phyloP scores from a whole-genome alignment of 78 protist species.

The Dictyostelium firmibasis region DNA sequence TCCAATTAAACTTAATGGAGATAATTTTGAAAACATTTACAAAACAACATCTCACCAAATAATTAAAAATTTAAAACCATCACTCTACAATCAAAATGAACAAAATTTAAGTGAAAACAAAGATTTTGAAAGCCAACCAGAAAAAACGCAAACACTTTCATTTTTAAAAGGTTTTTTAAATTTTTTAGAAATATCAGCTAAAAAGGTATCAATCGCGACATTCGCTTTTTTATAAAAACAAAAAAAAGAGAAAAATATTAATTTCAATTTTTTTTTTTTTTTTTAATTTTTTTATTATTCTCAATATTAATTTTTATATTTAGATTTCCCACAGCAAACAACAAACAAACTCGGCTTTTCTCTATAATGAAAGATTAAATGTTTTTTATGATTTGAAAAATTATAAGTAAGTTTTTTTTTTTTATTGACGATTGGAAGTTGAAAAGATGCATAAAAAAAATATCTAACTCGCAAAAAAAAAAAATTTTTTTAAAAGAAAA shows the following conservation, averaged over 20 bases:
- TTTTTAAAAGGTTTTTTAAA: neutral
- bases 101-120: neutral
- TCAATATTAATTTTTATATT: too few species aligned
- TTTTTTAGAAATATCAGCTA: neutral
- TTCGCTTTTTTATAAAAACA: too few species aligned
- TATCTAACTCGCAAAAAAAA: neutral
- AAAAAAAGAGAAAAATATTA: too few species aligned
- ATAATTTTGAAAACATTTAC: neutral
- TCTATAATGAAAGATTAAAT: neutral
- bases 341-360: neutral
- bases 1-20: neutral
- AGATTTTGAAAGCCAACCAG: neutral
- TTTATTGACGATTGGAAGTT: neutral
- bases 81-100: neutral
- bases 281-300: too few species aligned
- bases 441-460: neutral
- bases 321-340: neutral
- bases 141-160: neutral
- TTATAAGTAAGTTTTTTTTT: neutral
- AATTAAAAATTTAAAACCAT: neutral
- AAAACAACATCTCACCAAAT: neutral
- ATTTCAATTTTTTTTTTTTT: neutral
- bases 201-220: neutral
- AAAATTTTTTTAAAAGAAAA: neutral
- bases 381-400: neutral